Evolutionary conservation across 805 yeast species (phyloP).

Genomic region (Lachancea kluyveri): DNA sequence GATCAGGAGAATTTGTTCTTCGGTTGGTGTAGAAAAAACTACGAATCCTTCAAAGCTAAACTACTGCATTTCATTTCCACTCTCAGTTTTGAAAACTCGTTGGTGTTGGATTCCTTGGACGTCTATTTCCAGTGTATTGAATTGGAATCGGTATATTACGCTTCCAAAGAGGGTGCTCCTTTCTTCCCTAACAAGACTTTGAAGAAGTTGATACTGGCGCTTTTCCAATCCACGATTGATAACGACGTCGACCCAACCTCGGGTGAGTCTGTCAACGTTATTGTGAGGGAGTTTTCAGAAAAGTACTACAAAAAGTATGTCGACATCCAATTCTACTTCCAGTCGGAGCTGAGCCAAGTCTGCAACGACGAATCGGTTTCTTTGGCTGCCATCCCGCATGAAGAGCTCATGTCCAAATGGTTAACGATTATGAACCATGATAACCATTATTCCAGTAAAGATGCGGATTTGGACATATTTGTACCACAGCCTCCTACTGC

Average conservation of each 20-base stretch:
- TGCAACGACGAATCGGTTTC: slow-evolving; percentile 15
- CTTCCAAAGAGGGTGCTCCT: slow-evolving; percentile 45
- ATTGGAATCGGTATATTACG: slow-evolving; percentile 49
- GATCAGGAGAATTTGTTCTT: slow-evolving; percentile 45
- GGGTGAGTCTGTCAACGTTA: slow-evolving; percentile 36
- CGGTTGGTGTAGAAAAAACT: slow-evolving; percentile 58
- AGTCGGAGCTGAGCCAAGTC: slow-evolving; percentile 40
- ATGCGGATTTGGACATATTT: slow-evolving; percentile 33
- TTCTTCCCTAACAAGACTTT: slow-evolving; percentile 57
- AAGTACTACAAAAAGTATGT: slow-evolving; percentile 52
- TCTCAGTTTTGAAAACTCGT: slow-evolving; percentile 38
- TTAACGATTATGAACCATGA: slow-evolving; percentile 34
- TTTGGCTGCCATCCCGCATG: slow-evolving; percentile 10
- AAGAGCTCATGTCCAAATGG: slow-evolving; percentile 33
- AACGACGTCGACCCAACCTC: slow-evolving; percentile 41
- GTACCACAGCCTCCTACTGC: slow-evolving; percentile 43
- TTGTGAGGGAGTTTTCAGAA: slow-evolving; percentile 50
- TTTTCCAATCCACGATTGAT: slow-evolving; percentile 32
- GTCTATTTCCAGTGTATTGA: slow-evolving; percentile 47
- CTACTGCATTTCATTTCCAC: slow-evolving; percentile 38
- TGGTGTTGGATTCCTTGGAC: slow-evolving; percentile 49
- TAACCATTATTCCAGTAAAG: slow-evolving; percentile 26
- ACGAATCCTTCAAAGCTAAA: slow-evolving; percentile 44
- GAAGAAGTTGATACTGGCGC: slow-evolving; percentile 35
- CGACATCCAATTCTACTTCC: slow-evolving; percentile 75